These are phyloP conservation scores for Condylostoma magnum DNA, from an alignment of 169 alveolate genomes.

Conservation along the genomic window DNA sequence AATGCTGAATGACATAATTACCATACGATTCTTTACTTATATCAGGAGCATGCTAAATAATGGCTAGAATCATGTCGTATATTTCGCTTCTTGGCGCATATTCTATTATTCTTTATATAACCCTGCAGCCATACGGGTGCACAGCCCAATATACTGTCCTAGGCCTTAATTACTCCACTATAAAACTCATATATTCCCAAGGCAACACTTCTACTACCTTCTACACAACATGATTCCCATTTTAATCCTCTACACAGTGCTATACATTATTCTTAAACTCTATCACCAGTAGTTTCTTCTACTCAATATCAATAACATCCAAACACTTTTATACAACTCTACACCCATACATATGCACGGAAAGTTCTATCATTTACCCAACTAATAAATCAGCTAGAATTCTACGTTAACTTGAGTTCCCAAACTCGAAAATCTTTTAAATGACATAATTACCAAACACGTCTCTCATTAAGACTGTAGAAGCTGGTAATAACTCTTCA, in stretches of 20 bases:
- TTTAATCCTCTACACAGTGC: constrained; percentile 67
- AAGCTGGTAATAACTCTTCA: background rate
- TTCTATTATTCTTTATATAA: constrained; percentile 68
- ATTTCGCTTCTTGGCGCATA: constrained; percentile 36
- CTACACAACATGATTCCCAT: constrained; percentile 83
- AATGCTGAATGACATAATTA: constrained; percentile 75
- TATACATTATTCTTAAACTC: constrained; percentile 51
- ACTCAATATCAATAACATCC: constrained; percentile 49
- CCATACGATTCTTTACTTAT: constrained; percentile 70
- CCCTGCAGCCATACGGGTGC: constrained; percentile 84
- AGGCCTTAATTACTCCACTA: constrained; percentile 42
- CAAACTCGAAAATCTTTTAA: constrained; percentile 68
- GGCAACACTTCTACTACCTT: constrained; percentile 67
- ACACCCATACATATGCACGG: constrained; percentile 75
- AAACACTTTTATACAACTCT: constrained; percentile 77
- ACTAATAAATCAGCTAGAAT: constrained; percentile 44
- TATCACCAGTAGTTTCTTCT: constrained; percentile 41
- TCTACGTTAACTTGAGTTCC: constrained; percentile 40
- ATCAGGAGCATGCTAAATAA: constrained; percentile 46
- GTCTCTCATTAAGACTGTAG: constrained; percentile 39
- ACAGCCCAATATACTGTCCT: constrained; percentile 55
- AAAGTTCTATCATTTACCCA: constrained; percentile 58
- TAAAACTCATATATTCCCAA: constrained; percentile 39
- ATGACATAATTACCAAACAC: constrained; percentile 75
- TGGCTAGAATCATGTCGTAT: constrained; percentile 44